Base-by-base conservation (phyloP, 2,329 filamentous ascomycete genomes). In the Talaromyces sp. region DNA sequence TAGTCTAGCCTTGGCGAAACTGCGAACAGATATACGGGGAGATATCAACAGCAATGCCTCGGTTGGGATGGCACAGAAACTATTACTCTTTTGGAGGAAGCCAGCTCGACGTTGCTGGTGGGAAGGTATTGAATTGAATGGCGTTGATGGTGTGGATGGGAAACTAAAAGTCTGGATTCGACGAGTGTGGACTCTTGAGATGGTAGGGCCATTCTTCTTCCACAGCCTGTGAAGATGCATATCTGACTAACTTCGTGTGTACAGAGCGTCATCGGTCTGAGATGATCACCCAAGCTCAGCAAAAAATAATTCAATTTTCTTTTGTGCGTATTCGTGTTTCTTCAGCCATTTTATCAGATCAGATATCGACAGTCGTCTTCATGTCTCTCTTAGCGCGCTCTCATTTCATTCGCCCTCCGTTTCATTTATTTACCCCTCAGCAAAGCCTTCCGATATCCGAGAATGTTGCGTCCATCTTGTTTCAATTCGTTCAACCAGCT, bases 81-180 rank as follows among this genome's bases (percentile, higher is more conserved):
- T 99, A 56, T 85, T 99, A 15, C 85, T 99, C 3, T 99, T 99
- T 83, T 99, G 95, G 95, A 87, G 95, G 70, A 99, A 99, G 80
- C 95, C 95, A 17, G 95, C 95, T 15, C 85, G 95, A 67, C 87
- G 95, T 77, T 99, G 95, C 83, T 99, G 95, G 95, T 99, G 95
- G 95, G 95, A 99, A 78, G 95, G 95, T 27, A 90, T 99, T 43
- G 93, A 98, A 77, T 84, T 99, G 52, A 87, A 95, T 19, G 85
- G 91, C 69, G 91, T 99, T 13, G 92, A 96, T 60, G 95, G 95
- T 15, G 90, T 98, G 8, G 88, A 96, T 61, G 94, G 93, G 61
- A 92, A 89, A 76, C 84, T 99, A 70, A 99, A 99, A 81, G 93
- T 99, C 66, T 99, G 95, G 95, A 98, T 99, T 76, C 86, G 95